Evolutionary conservation across 768 basidiomycete genomes (phyloP), one percentile per base, ranked within the genome.

Genomic region (Mycena indigotica): DNA sequence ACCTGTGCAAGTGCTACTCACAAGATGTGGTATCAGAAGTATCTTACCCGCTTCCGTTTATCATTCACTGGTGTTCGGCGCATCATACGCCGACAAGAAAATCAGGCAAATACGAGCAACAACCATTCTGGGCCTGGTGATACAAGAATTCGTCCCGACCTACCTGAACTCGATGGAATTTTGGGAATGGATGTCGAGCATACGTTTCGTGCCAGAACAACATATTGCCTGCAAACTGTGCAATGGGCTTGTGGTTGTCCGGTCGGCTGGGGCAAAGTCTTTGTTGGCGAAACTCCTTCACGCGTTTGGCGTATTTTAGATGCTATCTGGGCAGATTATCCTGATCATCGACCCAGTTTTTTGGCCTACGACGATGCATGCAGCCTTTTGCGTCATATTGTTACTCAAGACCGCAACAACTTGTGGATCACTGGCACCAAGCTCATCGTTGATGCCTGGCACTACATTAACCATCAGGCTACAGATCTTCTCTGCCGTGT

Each of bases 21-120:
- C 48, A 32, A 48, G 25, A 24, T 44, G 6, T 69, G 68, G 67
- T 52, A 68, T 39, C 4, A 24, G 4, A 19, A 52, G 10, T 69
- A 60, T 28, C n/a, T 26, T 5, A 25, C 52, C 15, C 58, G 66
- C 3, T 71, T 71, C 54, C 52, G 67, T 13, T 46, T 67, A 2
- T 62, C 66, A 0, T 69, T 63, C 59, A 66, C 66, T 15, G 68
- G 69, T 24, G 67, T 70, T 32, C 65, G 62, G 32, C 61, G 67
- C 19, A 69, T 69, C 30, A 66, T 70, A 15, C 50, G 68, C 12
- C 46, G 25, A 4, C 24, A 25, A 10, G n/a, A 48, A 13, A 21
- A 44, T 8, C 12, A 44, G 8, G 8, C 32, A 8, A 17, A 35
- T 17, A 35, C 32, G 17, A 8, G 10, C 8, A 35, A 35, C 17